phyloP scores from a whole-genome alignment of 352 stramenopile species.

The Phytophthora ramorum region DNA sequence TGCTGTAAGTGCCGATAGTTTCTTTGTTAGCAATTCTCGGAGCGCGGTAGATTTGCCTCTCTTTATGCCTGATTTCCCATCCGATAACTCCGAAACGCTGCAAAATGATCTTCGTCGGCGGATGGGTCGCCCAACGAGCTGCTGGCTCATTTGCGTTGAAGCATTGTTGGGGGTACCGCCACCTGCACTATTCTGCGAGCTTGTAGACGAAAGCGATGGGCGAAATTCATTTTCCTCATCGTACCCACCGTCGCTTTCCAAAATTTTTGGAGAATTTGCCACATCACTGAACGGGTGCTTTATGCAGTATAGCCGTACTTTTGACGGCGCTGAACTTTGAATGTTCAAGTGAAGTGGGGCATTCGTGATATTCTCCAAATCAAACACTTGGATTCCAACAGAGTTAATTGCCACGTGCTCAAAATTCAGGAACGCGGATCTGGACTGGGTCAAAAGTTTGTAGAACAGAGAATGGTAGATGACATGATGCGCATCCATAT shows the following conservation, averaged over 20 bases:
- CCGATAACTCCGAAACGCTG: conserved; percentile 65
- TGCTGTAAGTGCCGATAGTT: conserved; percentile 38
- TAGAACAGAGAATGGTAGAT: conserved; percentile 93
- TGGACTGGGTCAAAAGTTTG: conserved; percentile 86
- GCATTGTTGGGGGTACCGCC: conserved; percentile 29
- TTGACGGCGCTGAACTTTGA: conserved; percentile 74
- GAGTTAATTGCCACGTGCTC: conserved; percentile 89
- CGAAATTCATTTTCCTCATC: conserved; percentile 19
- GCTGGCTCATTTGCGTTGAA: conserved; percentile 31
- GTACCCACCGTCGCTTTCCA: conserved; percentile 15
- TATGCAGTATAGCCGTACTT: conserved; percentile 81
- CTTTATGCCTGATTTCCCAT: conserved; percentile 42
- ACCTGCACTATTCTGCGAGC: conserved; percentile 32
- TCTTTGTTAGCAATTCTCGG: conserved; percentile 68
- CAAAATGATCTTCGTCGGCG: conserved; percentile 76
- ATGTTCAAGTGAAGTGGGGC: conserved; percentile 80
- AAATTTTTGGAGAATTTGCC: conserved; percentile 19
- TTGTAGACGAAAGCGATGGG: conserved; percentile 30
- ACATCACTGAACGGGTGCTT: conserved; percentile 51
- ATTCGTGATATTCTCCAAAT: conserved; percentile 90
- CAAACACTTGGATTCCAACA: conserved; percentile 87
- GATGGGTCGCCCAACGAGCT: conserved; percentile 48
- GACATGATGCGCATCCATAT: conserved; percentile 92
- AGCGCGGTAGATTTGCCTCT: conserved; percentile 52
- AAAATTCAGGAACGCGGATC: conserved; percentile 89